Evolutionary conservation across 345 rosid species (phyloP).

Genomic region (Camelina laxa): DNA sequence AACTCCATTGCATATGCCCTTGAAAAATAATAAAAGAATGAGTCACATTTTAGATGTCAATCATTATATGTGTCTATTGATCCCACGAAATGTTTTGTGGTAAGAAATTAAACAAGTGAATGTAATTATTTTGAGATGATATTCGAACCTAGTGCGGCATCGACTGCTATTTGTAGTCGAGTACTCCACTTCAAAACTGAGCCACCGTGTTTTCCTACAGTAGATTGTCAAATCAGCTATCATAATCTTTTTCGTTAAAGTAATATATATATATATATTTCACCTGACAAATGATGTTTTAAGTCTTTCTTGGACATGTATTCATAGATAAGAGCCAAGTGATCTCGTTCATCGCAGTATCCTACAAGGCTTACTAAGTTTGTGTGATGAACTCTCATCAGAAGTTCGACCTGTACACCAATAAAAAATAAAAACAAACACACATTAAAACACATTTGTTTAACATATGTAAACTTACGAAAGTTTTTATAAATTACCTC

Average conservation of each 20-base stretch:
- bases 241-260: not conserved
- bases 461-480: not conserved
- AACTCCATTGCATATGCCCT: too few species aligned
- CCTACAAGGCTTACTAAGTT: conserved; percentile 44
- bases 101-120: not conserved
- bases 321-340: conserved; percentile 45
- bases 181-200: conserved; percentile 36
- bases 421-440: too few species aligned
- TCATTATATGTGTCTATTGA: not conserved
- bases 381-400: conserved; percentile 46
- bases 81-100: not conserved
- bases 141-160: conserved; percentile 50
- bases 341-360: conserved; percentile 38
- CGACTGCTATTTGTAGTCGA: conserved; percentile 47
- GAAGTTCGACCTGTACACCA: conserved; percentile 36
- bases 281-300: conserved; percentile 25
- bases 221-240: not conserved
- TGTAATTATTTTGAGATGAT: too few species aligned
- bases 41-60: not conserved
- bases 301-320: conserved; percentile 39
- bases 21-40: too few species aligned
- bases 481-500: conserved; percentile 8
- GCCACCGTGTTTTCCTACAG: not conserved
- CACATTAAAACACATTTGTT: not conserved
- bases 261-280: too few species aligned